A percentile compares a stretch with the other conserved stretches of the same genome.
phyloP scores from a whole-genome alignment of 345 rosid genomes.

The Eucalyptus albens region DNA sequence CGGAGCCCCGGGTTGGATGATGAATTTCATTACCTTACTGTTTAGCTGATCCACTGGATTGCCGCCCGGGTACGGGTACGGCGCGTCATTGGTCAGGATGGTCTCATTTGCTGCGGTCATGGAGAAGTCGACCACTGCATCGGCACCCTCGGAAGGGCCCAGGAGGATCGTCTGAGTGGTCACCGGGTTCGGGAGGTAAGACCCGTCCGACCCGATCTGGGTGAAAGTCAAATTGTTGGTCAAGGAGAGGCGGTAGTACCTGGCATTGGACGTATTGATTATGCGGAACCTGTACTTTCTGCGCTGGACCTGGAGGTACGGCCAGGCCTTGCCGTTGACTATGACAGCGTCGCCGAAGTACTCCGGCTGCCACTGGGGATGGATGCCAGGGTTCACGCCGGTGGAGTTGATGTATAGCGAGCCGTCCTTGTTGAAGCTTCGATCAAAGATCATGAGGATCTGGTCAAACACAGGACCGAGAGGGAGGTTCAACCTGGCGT shows the following conservation, averaged over 20 bases:
- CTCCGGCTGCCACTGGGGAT: constrained; percentile 92
- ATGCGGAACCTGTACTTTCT: constrained; percentile 66
- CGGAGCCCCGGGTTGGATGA: constrained; percentile 2
- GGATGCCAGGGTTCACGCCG: constrained; percentile 65
- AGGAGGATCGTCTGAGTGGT: constrained; percentile 21
- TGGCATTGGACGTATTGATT: constrained; percentile 64
- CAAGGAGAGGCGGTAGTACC: constrained; percentile 53
- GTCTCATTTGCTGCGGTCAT: constrained; percentile 15
- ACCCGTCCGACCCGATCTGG: constrained; percentile 59
- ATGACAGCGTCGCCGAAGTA: constrained; percentile 63
- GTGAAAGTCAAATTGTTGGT: constrained; percentile 46
- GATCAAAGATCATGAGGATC: constrained; percentile 47
- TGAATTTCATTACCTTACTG: constrained; percentile 60
- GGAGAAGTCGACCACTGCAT: constrained; percentile 62
- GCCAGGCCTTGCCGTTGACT: constrained; percentile 91
- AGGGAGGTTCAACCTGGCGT: constrained; percentile 41
- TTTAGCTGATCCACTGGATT: constrained; percentile 42
- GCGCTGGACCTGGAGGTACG: constrained; percentile 42
- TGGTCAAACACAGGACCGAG: constrained; percentile 43
- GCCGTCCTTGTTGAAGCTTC: constrained; percentile 47
- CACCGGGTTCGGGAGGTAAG: constrained; percentile 32
- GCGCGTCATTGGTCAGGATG: constrained; percentile 39
- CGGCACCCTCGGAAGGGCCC: constrained; percentile 64
- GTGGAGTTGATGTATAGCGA: constrained; percentile 60
- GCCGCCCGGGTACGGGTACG: constrained; percentile 55